Percentiles rank a stretch among this genome's conserved stretches.
Evolutionary conservation across 805 yeast species (phyloP).

Genomic region (Cyberlindnera nakhonratchasimensis): DNA sequence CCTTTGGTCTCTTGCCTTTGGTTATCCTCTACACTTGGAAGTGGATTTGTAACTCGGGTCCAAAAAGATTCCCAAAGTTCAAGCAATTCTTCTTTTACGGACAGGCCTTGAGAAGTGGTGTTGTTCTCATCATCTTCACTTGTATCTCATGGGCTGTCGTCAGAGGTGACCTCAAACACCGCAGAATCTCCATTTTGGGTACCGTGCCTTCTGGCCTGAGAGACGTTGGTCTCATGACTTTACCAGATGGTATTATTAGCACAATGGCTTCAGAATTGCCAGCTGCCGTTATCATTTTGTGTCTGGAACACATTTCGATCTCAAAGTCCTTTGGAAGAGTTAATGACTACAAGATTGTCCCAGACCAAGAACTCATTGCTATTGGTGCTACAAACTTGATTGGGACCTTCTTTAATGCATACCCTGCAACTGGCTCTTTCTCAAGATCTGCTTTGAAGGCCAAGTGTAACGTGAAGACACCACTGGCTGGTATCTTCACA

Average conservation of each 20-base stretch:
- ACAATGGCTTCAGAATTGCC: slow-evolving; percentile 78
- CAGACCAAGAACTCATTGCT: slow-evolving; percentile 92
- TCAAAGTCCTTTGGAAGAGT: slow-evolving; percentile 91
- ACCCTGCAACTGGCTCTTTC: slow-evolving; percentile 95
- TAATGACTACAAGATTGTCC: slow-evolving; percentile 85
- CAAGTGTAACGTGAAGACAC: slow-evolving; percentile 93
- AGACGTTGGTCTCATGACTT: slow-evolving; percentile 67
- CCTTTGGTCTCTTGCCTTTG: slow-evolving; percentile 78
- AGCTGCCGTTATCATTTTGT: slow-evolving; percentile 75
- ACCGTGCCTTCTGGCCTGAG: slow-evolving; percentile 78
- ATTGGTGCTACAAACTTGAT: slow-evolving; percentile 88
- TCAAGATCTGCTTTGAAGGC: slow-evolving; percentile 92
- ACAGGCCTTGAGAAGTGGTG: slow-evolving; percentile 75
- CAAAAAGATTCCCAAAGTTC: slow-evolving; percentile 59
- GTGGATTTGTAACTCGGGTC: slow-evolving; percentile 54
- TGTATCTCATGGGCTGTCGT: slow-evolving; percentile 77
- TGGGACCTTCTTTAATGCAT: slow-evolving; percentile 90
- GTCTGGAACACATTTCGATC: slow-evolving; percentile 90
- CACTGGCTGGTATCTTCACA: slow-evolving; percentile 86
- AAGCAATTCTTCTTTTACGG: slow-evolving; percentile 58
- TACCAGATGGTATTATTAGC: slow-evolving; percentile 56
- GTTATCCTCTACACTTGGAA: slow-evolving; percentile 72
- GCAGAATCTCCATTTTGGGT: slow-evolving; percentile 59
- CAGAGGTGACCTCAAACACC: slow-evolving; percentile 41
- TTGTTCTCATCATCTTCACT: slow-evolving; percentile 78